Conservation (phyloP, 371 early-diverging fungal species). For the Mortierella sp. region DNA sequence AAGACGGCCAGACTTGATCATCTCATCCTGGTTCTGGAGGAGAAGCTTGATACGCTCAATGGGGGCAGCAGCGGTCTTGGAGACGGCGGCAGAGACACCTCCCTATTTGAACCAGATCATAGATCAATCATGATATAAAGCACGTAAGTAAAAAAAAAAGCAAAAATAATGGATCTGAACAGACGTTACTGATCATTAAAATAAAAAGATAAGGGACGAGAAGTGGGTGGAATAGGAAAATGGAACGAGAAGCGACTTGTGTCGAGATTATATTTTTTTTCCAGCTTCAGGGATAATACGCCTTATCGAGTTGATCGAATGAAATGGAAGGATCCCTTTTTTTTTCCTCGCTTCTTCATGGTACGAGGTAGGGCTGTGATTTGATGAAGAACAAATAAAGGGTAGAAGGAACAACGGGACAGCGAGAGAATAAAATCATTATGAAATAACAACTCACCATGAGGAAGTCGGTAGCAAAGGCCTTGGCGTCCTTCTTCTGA, state of each 20-base stretch:
- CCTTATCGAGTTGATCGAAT: constrained; percentile 3
- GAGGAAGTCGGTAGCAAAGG: constrained; percentile 54
- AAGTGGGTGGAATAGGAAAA: background rate
- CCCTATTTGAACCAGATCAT: constrained; percentile 58
- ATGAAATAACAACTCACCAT: constrained; percentile 23
- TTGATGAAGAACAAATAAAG: background rate
- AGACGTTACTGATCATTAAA: background rate
- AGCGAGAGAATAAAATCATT: background rate
- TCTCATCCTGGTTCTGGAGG: constrained; percentile 83
- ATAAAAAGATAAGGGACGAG: background rate
- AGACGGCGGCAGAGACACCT: constrained; percentile 92
- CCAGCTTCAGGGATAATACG: background rate
- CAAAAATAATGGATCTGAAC: background rate
- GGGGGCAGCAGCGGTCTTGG: constrained; percentile 91
- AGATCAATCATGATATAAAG: background rate
- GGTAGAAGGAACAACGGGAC: background rate
- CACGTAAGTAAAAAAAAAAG: background rate
- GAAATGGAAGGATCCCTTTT: background rate
- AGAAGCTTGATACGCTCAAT: constrained; percentile 86
- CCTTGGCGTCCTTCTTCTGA: constrained; percentile 49
- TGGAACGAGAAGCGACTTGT: no score
- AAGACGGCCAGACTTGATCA: constrained; percentile 74
- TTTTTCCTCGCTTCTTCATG: background rate
- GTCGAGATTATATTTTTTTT: constrained; percentile 6
- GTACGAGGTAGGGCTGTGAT: background rate